Evolutionary conservation across 495 filamentous ascomycete species (phyloP), one percentile per base, ranked within the genome.

Genomic region (Thermothielavioides terrestris): DNA sequence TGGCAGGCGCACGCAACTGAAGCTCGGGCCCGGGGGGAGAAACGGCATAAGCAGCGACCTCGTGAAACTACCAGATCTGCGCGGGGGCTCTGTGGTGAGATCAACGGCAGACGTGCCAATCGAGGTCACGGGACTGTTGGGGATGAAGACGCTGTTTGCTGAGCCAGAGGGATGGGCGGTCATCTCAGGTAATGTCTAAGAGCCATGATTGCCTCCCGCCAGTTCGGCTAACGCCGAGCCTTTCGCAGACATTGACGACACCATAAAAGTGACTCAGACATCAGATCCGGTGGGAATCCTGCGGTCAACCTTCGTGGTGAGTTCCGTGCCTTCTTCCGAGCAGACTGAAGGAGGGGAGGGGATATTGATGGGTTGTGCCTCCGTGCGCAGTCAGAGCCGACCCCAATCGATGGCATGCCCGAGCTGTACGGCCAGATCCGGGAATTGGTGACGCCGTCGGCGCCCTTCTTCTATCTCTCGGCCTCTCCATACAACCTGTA

Each of bases 401-500:
- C 76, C 41, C 80, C 88, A 2, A 80, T 90, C 14, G 46, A 70
- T 0, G 89, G 85, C 22, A 96, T 95, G 89, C 85, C 89, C 0
- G 80, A 88, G 58, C 71, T 95, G 2, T 97, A 97, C 67, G 56
- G 58, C 18, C 68, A 80, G 46, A 73, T 92, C 23, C 69, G 81
- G 41, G 62, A 68, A 10, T 55, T 76, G 45, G 55, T 74, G 20
- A 73, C 85, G 4, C 49, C 74, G 4, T 62, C 68, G 2, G 83
- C 91, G 9, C 76, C 86, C 1, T 95, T 84, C 78, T 95, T 92
- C 68, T 97, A 97, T 68, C 79, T 97, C 42, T 94, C 88, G 4
- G 91, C 91, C 1, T 94, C 88, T 2, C 91, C 91, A 1, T 95
- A 96, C 72, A 95, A 94, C 54, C 78, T 97, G 3, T 95, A 95